Base-by-base conservation (phyloP, 805 yeast species). In the Candida silvicultrix region DNA sequence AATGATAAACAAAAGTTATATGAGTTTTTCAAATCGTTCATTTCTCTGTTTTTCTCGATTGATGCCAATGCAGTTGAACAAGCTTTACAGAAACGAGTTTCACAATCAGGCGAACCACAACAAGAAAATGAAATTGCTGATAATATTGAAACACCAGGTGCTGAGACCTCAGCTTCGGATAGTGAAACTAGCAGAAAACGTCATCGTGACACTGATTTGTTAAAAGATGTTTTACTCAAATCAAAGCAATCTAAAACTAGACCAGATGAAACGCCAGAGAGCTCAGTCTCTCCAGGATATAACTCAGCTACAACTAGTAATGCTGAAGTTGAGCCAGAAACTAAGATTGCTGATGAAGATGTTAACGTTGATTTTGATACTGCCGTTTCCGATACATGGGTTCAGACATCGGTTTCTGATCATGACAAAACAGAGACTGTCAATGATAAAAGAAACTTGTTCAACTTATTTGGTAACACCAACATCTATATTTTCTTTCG, bases 401-500 rank as follows among this genome's bases (percentile, higher is more conserved):
- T 57, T 22, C 53, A 55, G 38, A 52, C 56, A 20, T 45, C 53
- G 16, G 49, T 48, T 12, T 38, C 54, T 15, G 54, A 50, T 8
- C 23, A 59, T 21, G 60, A 62, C 2, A 61, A 58, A 28, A 54
- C 58, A 15, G 55, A 59, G 22, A 62, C 68, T 18, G 42, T 53
- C 21, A 64, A 66, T 31, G 41, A 50, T 14, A 51, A 67, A 45
- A 76, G 90, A 56, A 70, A 69, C 28, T 77, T 73, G 41, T 89
- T 69, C 70, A 90, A 89, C 62, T 64, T 90, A 56, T 94, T 92
- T 71, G 88, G 87, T 50, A 90, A 92, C 65, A 83, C 96, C 5
- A 82, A 90, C 47, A 78, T 90, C 35, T 94, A 94, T 60, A 86
- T 89, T 31, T 89, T 94, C 57, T 79, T 89, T 77, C 86, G 99